A percentile compares a stretch with the other conserved stretches of the same genome.
phyloP scores from a whole-genome alignment of 2,329 filamentous ascomycete genomes.

The Cryoendolithus antarcticus region DNA sequence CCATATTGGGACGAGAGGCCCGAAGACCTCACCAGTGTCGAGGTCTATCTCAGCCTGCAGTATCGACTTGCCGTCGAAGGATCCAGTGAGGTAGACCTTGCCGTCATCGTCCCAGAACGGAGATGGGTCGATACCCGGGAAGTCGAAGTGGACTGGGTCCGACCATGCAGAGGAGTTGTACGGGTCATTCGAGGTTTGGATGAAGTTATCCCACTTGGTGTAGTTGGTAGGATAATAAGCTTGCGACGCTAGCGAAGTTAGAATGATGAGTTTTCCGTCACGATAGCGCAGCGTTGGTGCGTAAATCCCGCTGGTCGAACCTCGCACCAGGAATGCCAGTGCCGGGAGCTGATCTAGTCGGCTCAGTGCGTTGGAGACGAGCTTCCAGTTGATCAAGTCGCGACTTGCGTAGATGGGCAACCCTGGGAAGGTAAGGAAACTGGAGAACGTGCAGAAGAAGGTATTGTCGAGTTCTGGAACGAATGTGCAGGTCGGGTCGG shows the following conservation, averaged over 20 bases:
- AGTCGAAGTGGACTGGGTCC: constrained; percentile 36
- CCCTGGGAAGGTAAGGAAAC: constrained; percentile 33
- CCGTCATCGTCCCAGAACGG: constrained; percentile 47
- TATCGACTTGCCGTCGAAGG: constrained; percentile 14
- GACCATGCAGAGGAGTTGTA: constrained; percentile 35
- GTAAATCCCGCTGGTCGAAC: constrained; percentile 28
- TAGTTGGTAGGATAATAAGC: constrained; percentile 17
- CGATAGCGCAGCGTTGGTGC: constrained; percentile 29
- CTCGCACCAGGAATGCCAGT: constrained; percentile 20
- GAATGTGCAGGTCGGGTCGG: constrained; percentile 33
- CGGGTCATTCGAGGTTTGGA: constrained; percentile 33
- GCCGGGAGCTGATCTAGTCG: constrained; percentile 26
- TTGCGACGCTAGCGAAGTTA: constrained; percentile 17
- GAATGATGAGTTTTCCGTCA: constrained; percentile 28
- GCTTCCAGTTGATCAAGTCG: constrained; percentile 31
- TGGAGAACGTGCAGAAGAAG: constrained; percentile 33
- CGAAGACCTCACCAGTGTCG: constrained; percentile 19
- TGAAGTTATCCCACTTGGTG: constrained; percentile 30
- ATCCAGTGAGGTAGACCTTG: constrained; percentile 35
- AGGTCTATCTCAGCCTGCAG: constrained; percentile 22
- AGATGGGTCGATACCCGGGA: constrained; percentile 40
- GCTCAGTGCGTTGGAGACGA: constrained; percentile 23
- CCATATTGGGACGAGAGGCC: constrained; percentile 21
- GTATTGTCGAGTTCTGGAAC: constrained; percentile 33
- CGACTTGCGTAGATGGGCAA: constrained; percentile 32